Evolutionary conservation across 495 filamentous ascomycete genomes (phyloP).

Genomic region (Thermothielavioides terrestris): DNA sequence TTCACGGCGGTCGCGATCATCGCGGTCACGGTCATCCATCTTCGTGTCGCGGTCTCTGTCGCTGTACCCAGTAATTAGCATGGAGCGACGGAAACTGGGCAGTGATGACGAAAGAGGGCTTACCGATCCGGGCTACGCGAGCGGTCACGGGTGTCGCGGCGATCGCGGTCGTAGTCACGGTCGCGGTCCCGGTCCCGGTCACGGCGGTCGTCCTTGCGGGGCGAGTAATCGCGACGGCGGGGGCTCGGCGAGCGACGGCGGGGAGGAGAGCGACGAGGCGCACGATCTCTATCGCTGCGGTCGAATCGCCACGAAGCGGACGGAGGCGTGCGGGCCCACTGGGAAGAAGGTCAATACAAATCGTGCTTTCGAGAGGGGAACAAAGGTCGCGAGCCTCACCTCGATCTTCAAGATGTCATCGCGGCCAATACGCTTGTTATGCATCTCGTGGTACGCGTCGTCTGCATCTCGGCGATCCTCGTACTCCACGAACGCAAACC

Average conservation of each 20-base stretch:
- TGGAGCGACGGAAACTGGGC: too few relatives aligned
- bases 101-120: constrained; percentile 34
- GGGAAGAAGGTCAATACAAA: constrained; percentile 12
- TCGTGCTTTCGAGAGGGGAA: background rate
- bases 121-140: constrained; percentile 67
- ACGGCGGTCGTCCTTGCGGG: constrained; percentile 82
- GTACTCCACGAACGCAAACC: constrained; percentile 99
- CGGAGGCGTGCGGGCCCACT: constrained; percentile 98
- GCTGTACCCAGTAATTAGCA: constrained; percentile 19
- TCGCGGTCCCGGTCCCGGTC: constrained; percentile 64
- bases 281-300: constrained; percentile 33
- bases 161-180: constrained; percentile 61
- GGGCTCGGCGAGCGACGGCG: constrained; percentile 75
- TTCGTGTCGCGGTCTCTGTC: constrained; percentile 47
- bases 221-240: constrained; percentile 78
- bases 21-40: constrained; percentile 47
- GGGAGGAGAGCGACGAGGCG: constrained; percentile 56
- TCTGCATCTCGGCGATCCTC: constrained; percentile 98
- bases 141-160: constrained; percentile 62
- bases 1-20: constrained; percentile 53
- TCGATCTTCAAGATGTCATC: constrained; percentile 98
- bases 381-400: constrained; percentile 43
- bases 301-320: constrained; percentile 99
- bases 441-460: constrained; percentile 99
- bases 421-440: constrained; percentile 95